These are phyloP conservation scores for Coprinellus aureogranulatus DNA, from an alignment of 768 basidiomycete genomes.

Conservation along the genomic window DNA sequence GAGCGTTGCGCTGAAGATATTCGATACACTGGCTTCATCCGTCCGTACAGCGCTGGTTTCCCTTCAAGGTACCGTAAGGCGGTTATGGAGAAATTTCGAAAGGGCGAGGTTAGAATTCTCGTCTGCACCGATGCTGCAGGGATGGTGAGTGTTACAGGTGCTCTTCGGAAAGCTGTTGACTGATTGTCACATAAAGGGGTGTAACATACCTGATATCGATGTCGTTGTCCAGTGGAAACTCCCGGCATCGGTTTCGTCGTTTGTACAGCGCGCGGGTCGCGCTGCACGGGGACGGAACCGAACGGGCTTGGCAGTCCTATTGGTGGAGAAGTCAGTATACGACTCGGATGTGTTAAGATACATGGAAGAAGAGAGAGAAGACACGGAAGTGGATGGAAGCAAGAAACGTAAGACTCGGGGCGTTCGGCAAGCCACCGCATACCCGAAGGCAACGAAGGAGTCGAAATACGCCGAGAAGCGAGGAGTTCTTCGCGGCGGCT, in stretches of 20 bases:
- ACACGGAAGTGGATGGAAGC: not conserved
- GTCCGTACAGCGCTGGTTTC: conserved; percentile 26
- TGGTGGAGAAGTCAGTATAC: conserved; percentile 19
- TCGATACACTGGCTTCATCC: conserved; percentile 17
- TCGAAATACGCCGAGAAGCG: conserved; percentile 12
- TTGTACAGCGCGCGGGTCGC: conserved; percentile 29
- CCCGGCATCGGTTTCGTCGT: conserved; percentile 23
- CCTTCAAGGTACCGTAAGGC: conserved; percentile 15
- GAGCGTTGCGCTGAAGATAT: conserved; percentile 8
- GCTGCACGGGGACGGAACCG: conserved; percentile 18
- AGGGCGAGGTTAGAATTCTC: conserved; percentile 23
- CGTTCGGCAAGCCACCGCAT: conserved; percentile 8
- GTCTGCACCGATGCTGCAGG: conserved; percentile 38
- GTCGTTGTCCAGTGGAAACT: conserved; percentile 33
- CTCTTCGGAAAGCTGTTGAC: not conserved
- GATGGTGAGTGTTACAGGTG: conserved; percentile 22
- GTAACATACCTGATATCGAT: conserved; percentile 31
- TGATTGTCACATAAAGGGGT: conserved; percentile 20
- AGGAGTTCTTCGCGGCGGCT: conserved; percentile 11
- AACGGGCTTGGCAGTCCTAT: conserved; percentile 18
- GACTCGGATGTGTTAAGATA: conserved; percentile 13
- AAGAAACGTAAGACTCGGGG: not conserved
- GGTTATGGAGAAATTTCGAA: conserved; percentile 25
- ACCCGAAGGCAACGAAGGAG: conserved; percentile 13
- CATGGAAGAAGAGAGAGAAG: not conserved